Percentiles rank a stretch among this genome's conserved stretches.
Conservation (phyloP, 2,329 filamentous ascomycete species). For the Atkinsonella texensis region DNA sequence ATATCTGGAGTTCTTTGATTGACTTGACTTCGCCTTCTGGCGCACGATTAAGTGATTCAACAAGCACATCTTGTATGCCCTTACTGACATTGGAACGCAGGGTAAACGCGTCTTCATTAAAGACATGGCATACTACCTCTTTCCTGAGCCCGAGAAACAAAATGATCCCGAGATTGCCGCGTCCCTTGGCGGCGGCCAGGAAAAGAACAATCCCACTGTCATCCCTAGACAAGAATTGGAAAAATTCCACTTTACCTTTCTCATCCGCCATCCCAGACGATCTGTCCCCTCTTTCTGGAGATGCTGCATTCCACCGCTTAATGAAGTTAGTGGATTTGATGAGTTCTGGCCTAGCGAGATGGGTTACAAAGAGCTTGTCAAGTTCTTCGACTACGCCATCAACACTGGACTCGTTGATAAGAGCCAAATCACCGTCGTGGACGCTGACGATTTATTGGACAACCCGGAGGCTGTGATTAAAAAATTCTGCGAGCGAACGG, state of each 20-base stretch:
- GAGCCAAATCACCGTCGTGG: conserved; percentile 68
- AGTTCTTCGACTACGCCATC: conserved; percentile 75
- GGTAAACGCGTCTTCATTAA: conserved; percentile 95
- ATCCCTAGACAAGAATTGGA: conserved; percentile 60
- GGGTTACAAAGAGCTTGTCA: conserved; percentile 79
- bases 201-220: conserved; percentile 72
- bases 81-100: conserved; percentile 28
- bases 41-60: too few relatives aligned
- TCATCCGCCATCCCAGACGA: conserved; percentile 89
- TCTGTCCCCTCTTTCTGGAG: conserved; percentile 91
- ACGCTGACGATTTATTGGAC: conserved; percentile 89
- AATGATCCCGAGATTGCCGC: conserved; percentile 61
- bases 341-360: conserved; percentile 81
- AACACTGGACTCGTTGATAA: conserved; percentile 59
- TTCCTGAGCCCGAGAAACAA: conserved; percentile 54
- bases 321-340: conserved; percentile 71
- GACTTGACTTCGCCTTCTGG: too few relatives aligned
- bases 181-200: conserved; percentile 56
- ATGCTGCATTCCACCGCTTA: conserved; percentile 81
- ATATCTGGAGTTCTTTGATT: too few relatives aligned
- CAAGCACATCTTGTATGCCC: too few relatives aligned
- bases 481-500: conserved; percentile 71
- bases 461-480: conserved; percentile 64
- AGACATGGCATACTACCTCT: conserved; percentile 88
- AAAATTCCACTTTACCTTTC: conserved; percentile 86